These are phyloP conservation scores for Aspergillus haitiensis DNA, from an alignment of 495 filamentous ascomycete species.

Conservation along the genomic window DNA sequence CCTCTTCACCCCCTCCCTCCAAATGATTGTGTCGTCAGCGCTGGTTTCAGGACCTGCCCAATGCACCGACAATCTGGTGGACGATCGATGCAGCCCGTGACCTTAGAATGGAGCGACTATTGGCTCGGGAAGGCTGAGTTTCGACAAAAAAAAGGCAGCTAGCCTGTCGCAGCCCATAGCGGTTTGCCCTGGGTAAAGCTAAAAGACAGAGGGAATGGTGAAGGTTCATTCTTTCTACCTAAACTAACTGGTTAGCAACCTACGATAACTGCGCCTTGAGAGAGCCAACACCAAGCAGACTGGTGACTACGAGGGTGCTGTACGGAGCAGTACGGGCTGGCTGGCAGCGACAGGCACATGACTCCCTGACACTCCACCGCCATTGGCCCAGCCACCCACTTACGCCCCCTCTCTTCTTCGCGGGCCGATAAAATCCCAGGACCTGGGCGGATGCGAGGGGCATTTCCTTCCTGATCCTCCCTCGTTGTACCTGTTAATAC, in stretches of 20 bases:
- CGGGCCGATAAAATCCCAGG: slow-evolving; percentile 16
- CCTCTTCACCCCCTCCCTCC: slow-evolving; percentile 1
- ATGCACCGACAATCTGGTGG: slow-evolving; percentile 19
- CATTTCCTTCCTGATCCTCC: neutral
- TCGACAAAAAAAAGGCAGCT: neutral
- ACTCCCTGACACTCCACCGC: slow-evolving; percentile 14
- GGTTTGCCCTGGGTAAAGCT: neutral
- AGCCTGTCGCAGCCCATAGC: slow-evolving; percentile 1
- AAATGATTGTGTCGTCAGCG: slow-evolving; percentile 1
- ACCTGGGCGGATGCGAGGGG: slow-evolving; percentile 18
- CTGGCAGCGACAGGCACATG: slow-evolving; percentile 21
- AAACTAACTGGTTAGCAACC: neutral
- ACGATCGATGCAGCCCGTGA: slow-evolving; percentile 22
- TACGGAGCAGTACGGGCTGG: slow-evolving; percentile 22
- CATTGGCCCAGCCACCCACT: slow-evolving; percentile 36
- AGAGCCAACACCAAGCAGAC: slow-evolving; percentile 10
- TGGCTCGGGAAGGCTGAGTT: slow-evolving; percentile 12
- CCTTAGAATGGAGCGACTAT: slow-evolving; percentile 5
- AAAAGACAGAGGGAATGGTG: neutral
- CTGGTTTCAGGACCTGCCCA: slow-evolving; percentile 10
- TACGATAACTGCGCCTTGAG: neutral
- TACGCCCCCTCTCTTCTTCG: slow-evolving; percentile 15
- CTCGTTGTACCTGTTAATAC: too few relatives aligned
- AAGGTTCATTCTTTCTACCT: neutral
- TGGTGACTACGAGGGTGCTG: slow-evolving; percentile 23